phyloP scores from a whole-genome alignment of 2,329 filamentous ascomycete genomes.

The Colletotrichum melonis region DNA sequence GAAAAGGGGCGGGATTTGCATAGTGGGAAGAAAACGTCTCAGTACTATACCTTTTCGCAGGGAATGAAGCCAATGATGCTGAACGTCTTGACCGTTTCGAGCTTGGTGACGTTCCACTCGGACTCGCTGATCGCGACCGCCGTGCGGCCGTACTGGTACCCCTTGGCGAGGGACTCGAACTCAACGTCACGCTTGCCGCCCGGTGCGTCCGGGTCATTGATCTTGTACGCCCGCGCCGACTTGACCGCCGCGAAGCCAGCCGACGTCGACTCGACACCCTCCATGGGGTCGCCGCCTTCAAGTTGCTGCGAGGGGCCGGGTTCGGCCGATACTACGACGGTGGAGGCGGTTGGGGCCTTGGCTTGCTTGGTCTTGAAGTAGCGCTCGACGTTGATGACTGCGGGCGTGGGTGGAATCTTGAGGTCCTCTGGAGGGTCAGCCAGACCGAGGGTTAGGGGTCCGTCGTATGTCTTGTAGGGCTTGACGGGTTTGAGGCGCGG shows the following conservation, averaged over 20 bases:
- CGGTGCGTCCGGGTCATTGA: slow-evolving; percentile 78
- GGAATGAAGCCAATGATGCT: slow-evolving; percentile 90
- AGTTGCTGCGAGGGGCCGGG: slow-evolving; percentile 59
- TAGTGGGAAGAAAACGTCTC: slow-evolving; percentile 29
- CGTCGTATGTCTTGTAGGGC: slow-evolving; percentile 83
- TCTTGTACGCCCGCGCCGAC: slow-evolving; percentile 81
- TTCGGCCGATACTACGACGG: slow-evolving; percentile 73
- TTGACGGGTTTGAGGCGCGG: slow-evolving; percentile 82
- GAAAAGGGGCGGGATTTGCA: background rate
- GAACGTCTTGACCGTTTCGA: slow-evolving; percentile 80
- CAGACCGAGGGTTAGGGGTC: slow-evolving; percentile 83
- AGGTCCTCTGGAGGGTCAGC: slow-evolving; percentile 29
- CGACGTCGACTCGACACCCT: slow-evolving; percentile 56
- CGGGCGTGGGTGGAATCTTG: slow-evolving; percentile 76
- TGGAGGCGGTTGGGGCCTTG: slow-evolving; percentile 79
- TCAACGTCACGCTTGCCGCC: slow-evolving; percentile 87
- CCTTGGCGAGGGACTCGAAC: slow-evolving; percentile 87
- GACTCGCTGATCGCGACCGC: slow-evolving; percentile 89
- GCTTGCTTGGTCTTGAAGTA: slow-evolving; percentile 89
- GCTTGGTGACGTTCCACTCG: slow-evolving; percentile 88
- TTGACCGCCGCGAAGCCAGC: slow-evolving; percentile 75
- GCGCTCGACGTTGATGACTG: slow-evolving; percentile 88
- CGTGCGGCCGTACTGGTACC: slow-evolving; percentile 92
- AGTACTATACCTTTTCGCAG: slow-evolving; percentile 67
- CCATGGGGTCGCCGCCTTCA: slow-evolving; percentile 58